Conservation (phyloP, 768 basidiomycete species). For the Macrolepiota fuliginosa region DNA sequence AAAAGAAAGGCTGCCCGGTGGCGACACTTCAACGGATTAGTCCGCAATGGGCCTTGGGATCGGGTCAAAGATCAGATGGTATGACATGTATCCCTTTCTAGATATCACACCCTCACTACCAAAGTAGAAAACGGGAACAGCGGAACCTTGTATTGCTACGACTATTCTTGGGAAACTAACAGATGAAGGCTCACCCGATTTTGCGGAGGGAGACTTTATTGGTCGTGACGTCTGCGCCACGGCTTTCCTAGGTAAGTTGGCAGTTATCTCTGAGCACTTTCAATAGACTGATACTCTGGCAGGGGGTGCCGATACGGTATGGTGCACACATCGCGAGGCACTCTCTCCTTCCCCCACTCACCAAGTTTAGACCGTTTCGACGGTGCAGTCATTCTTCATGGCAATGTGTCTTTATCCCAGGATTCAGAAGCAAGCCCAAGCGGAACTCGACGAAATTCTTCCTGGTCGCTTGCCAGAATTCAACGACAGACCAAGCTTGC, state of each 20-base stretch:
- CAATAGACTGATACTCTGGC: background rate
- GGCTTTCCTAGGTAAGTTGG: background rate
- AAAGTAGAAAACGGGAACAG: background rate
- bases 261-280: background rate
- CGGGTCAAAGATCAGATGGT: constrained; percentile 4
- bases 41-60: background rate
- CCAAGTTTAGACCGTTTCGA: constrained; percentile 10
- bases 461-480: constrained; percentile 27
- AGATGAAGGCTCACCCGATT: constrained; percentile 6
- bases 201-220: constrained; percentile 1
- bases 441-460: constrained; percentile 33
- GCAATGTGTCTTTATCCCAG: constrained; percentile 19
- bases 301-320: constrained; percentile 15
- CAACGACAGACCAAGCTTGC: constrained; percentile 19
- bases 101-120: background rate
- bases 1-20: constrained; percentile 16
- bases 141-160: constrained; percentile 7
- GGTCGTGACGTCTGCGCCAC: background rate
- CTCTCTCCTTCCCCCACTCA: background rate
- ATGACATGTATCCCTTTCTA: background rate
- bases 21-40: background rate
- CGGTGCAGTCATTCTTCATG: constrained; percentile 16
- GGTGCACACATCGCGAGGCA: background rate
- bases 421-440: constrained; percentile 26
- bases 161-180: constrained; percentile 4